A percentile compares a stretch with the other conserved stretches of the same genome.
Evolutionary conservation across 768 basidiomycete species (phyloP).

Genomic region (Amanita fuliginea): DNA sequence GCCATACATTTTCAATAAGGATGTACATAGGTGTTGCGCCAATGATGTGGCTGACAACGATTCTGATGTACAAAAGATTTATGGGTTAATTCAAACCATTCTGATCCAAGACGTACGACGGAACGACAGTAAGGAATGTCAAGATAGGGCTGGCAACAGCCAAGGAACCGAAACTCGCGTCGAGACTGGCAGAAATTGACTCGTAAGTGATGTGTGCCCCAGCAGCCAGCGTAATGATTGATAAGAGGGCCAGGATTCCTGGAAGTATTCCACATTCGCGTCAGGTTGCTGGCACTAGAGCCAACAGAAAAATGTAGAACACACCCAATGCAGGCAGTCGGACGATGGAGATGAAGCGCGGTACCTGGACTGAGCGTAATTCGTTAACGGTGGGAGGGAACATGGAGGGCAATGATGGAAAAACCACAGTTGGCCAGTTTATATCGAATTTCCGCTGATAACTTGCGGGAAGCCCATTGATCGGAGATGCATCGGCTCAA

Average conservation of each 20-base stretch:
- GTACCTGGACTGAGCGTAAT: background rate
- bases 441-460: background rate
- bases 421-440: background rate
- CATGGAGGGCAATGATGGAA: background rate
- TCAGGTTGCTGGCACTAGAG: background rate
- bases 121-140: slow-evolving; percentile 27
- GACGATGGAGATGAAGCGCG: background rate
- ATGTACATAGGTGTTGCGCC: slow-evolving; percentile 29
- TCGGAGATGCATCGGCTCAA: background rate
- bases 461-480: background rate
- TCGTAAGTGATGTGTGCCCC: slow-evolving; percentile 15
- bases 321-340: background rate
- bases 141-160: slow-evolving; percentile 24
- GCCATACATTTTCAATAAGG: slow-evolving; percentile 27
- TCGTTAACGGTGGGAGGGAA: background rate
- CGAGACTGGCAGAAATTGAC: no score
- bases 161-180: slow-evolving; percentile 14
- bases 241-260: slow-evolving; percentile 11
- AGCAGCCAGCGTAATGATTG: slow-evolving; percentile 14
- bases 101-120: slow-evolving; percentile 20
- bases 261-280: background rate
- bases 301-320: background rate
- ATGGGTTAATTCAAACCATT: background rate
- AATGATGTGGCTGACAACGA: slow-evolving; percentile 21
- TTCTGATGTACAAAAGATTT: slow-evolving; percentile 12